Base-by-base conservation (phyloP, 2,329 filamentous ascomycete species). In the Westerdykella ornata region DNA sequence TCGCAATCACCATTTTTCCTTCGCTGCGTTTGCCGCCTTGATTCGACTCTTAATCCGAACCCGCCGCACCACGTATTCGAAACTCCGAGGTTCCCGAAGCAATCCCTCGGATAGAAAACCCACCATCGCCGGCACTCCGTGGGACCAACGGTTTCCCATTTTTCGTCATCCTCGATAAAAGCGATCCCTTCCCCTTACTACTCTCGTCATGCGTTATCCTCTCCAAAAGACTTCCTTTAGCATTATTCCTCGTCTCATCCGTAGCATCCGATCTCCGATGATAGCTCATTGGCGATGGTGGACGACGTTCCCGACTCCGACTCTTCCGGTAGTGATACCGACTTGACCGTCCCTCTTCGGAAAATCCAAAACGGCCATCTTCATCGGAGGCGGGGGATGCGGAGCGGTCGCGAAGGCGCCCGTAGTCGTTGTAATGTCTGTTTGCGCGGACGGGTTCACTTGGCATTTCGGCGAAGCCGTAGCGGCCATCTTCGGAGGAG, bases 391-490 rank as follows among this genome's bases (percentile, higher is more conserved):
- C 53, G 18, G 79, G 79, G 6, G 78, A 82, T 15, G 78, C 78
- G 58, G 77, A 81, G 48, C 79, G 74, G 52, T 77, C 69, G 35
- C 78, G 72, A 36, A 79, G 68, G 36, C 74, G 70, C 28, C 74
- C 74, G 28, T 64, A 59, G 22, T 26, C 22, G 22, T 26, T 26
- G 22, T 26, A 26, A 26, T 26, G 22, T 11, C 22, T 26, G 22
- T 8, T 26, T 26, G 22, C 8, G 22, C 22, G 22, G 22, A 8
- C 12, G 22, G 22, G 4, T 11, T 26, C 8, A 11, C 8, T 26
- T 11, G 22, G 22, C 8, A 11, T 45, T 72, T 76, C 71, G n/a
- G 57, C 60, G 49, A 74, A 74, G 5, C 72, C 72, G 29, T 63
- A 69, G 4, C 70, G 65, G 14, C 75, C 70, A 40, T 73, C 68